Base-by-base conservation (phyloP, 208 protist species). In the Wallacemonas collosoma region DNA sequence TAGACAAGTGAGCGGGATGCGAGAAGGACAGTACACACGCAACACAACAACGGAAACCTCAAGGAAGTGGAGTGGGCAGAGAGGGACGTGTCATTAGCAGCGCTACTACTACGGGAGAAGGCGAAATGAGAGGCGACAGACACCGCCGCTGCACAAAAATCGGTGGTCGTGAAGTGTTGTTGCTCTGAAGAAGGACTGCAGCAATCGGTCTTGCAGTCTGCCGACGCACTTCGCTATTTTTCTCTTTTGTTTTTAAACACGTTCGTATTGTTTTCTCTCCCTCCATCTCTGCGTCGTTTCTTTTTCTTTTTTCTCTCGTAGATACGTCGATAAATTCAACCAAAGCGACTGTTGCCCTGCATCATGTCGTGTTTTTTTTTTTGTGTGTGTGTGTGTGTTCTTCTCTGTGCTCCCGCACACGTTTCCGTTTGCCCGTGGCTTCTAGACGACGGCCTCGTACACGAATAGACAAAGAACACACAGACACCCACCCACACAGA, bases 271-370 rank as follows among this genome's bases (percentile, higher is more conserved):
- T 71, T 64, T 71, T 41, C 36, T 64, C 8, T 50, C 77, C 2
- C 35, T 58, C 15, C 55, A 50, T 39, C 45, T 61, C 26, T 55
- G n/a, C 40, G 9, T 68, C 45, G 69, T 75, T 69, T 14, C 61
- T 73, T 7, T 62, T 63, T 72, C n/a, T 72, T 69, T 8, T 78
- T 70, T 45, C 26, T 40, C 12, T 64, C 44, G 36, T 64, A 41
- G 36, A 48, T 64, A 8, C 26, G 12, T 64, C 6, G 45, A 50
- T 50, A 50, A 12, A 50, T 12, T 50, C 45, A 6, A 12, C 45
- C 26, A 26, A 26, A 26, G 26, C 26, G 26, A 26, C 26, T 26
- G 26, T 53, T 53, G 8, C 14, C 14, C 48, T 53, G 8, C 48
- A n/a, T 53, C 48, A n/a, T 26, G 26, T 26, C 26, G 26, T 26